A percentile compares a stretch with the other conserved stretches of the same genome.
phyloP scores from a whole-genome alignment of 2,329 filamentous ascomycete species.

The Diaporthe sp. region DNA sequence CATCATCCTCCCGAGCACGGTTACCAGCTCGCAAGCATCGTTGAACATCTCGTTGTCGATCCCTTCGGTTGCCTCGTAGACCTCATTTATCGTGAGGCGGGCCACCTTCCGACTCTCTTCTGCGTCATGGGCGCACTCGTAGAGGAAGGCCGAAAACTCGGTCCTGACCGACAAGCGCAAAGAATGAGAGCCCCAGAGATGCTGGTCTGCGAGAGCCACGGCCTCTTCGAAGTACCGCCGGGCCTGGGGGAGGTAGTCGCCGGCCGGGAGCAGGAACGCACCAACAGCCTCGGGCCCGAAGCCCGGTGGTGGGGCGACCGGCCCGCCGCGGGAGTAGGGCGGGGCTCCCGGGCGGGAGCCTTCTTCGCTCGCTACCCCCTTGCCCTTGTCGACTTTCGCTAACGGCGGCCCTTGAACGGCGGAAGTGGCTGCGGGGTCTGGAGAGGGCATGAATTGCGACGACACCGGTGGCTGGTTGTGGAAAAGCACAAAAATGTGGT shows the following conservation, averaged over 20 bases:
- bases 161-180: conserved; percentile 89
- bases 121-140: conserved; percentile 88
- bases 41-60: conserved; percentile 97
- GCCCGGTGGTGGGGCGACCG: conserved; percentile 66
- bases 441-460: conserved; percentile 63
- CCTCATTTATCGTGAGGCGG: conserved; percentile 85
- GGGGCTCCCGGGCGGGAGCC: not conserved
- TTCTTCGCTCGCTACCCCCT: conserved; percentile 55
- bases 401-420: conserved; percentile 45
- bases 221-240: conserved; percentile 84
- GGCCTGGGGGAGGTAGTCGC: conserved; percentile 86
- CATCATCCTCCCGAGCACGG: conserved; percentile 88
- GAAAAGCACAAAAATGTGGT: conserved; percentile 96
- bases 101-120: conserved; percentile 82
- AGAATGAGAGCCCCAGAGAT: conserved; percentile 89
- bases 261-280: conserved; percentile 81
- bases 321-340: conserved; percentile 59
- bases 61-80: conserved; percentile 89
- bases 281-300: conserved; percentile 64
- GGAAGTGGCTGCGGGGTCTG: conserved; percentile 52
- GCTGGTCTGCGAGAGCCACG: conserved; percentile 75
- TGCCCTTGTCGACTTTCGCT: conserved; percentile 57
- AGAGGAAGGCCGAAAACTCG: conserved; percentile 92
- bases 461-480: conserved; percentile 88
- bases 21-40: conserved; percentile 89